Evolutionary conservation across 1,139 yeast genomes (phyloP).

Genomic region (Diutina mesorugosa): DNA sequence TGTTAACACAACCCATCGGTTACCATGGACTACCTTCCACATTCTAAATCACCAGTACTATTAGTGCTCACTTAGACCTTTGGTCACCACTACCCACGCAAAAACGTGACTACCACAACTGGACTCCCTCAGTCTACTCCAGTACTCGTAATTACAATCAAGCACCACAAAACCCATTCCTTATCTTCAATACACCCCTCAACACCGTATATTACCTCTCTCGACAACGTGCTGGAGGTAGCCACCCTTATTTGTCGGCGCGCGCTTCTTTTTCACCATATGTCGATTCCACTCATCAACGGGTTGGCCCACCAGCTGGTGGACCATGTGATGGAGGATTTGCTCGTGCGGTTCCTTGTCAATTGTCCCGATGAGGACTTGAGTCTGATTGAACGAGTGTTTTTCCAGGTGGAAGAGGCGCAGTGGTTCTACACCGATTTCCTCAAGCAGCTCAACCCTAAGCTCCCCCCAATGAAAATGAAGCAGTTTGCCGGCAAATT

Average conservation of each 20-base stretch:
- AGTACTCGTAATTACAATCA: too few species aligned
- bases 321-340: slow-evolving; percentile 74
- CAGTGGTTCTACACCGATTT: slow-evolving; percentile 96
- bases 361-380: slow-evolving; percentile 90
- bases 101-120: too few species aligned
- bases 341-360: slow-evolving; percentile 77
- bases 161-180: too few species aligned
- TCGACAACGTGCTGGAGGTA: not conserved
- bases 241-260: not conserved
- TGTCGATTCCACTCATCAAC: slow-evolving; percentile 45
- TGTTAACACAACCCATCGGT: too few species aligned
- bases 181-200: too few species aligned
- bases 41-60: too few species aligned
- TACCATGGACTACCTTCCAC: too few species aligned
- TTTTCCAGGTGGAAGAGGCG: slow-evolving; percentile 95
- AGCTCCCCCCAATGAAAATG: slow-evolving; percentile 69
- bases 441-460: slow-evolving; percentile 59
- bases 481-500: slow-evolving; percentile 64
- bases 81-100: too few species aligned
- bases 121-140: too few species aligned
- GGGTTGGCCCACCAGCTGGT: slow-evolving; percentile 47
- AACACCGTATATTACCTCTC: not conserved
- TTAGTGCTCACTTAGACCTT: too few species aligned
- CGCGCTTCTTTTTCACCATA: slow-evolving; percentile 8
- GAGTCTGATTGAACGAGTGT: slow-evolving; percentile 72